Evolutionary conservation across 202 grass and related monocot species (phyloP).

Genomic region (Bolboschoenoplectus hybrid): DNA sequence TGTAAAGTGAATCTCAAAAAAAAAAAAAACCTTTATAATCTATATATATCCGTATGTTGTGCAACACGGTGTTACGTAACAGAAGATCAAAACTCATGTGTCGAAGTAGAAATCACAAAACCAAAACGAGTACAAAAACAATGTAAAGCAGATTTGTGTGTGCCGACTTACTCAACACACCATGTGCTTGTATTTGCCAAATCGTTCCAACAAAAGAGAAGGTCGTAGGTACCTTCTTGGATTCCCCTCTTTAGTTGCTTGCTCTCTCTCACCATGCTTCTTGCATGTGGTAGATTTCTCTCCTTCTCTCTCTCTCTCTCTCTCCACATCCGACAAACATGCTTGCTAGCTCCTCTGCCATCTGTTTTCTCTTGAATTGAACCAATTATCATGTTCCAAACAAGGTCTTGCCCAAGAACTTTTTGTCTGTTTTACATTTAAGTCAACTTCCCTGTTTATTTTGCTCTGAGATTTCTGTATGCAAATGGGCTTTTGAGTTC

Average conservation of each 20-base stretch:
- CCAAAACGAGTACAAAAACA: neutral
- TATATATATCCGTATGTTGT: too few species aligned
- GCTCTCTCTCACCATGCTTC: neutral
- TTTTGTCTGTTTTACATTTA: neutral
- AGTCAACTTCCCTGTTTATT: conserved; percentile 17
- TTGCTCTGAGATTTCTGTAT: neutral
- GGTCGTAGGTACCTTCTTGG: neutral
- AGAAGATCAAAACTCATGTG: too few species aligned
- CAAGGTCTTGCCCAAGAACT: neutral
- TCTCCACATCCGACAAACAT: neutral
- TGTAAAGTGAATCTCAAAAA: too few species aligned
- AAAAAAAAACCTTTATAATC: too few species aligned
- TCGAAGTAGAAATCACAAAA: neutral
- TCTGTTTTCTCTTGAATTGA: neutral
- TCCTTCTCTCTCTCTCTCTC: neutral
- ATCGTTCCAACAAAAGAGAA: neutral
- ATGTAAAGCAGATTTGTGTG: neutral
- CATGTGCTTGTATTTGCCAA: conserved; percentile 7
- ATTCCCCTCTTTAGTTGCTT: neutral
- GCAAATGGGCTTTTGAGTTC: neutral
- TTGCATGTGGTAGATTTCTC: conserved; percentile 14
- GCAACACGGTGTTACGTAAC: too few species aligned
- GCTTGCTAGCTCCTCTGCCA: neutral
- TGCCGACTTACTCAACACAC: neutral
- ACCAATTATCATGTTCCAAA: conserved; percentile 5